Conservation (phyloP, 305 asterid genomes). For the Fraxinus paxiana region DNA sequence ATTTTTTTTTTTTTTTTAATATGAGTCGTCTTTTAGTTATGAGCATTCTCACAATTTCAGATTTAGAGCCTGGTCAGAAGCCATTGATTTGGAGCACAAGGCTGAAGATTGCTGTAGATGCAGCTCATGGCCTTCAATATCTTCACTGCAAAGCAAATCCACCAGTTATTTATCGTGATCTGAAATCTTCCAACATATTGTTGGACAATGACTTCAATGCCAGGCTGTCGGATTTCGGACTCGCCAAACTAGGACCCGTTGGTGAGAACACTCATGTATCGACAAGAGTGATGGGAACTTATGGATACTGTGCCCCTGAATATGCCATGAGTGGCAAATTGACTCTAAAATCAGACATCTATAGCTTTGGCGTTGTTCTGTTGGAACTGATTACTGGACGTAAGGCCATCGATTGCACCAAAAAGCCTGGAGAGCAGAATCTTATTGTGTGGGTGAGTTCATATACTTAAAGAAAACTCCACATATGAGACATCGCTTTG, state of each 20-base stretch:
- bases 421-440: slow-evolving; percentile 48
- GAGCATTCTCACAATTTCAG: slow-evolving; percentile 25
- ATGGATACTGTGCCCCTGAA: slow-evolving; percentile 63
- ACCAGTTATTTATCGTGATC: slow-evolving; percentile 82
- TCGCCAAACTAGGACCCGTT: slow-evolving; percentile 85
- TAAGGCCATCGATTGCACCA: slow-evolving; percentile 45
- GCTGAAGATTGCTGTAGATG: slow-evolving; percentile 75
- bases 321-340: slow-evolving; percentile 63
- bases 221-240: slow-evolving; percentile 86
- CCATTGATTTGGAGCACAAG: slow-evolving; percentile 84
- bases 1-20: neutral
- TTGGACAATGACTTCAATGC: slow-evolving; percentile 76
- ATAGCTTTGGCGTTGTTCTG: slow-evolving; percentile 59
- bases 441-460: slow-evolving; percentile 54
- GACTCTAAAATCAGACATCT: slow-evolving; percentile 56
- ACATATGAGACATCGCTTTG: neutral
- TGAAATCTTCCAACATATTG: slow-evolving; percentile 83
- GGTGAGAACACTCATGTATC: slow-evolving; percentile 69
- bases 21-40: neutral
- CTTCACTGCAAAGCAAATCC: slow-evolving; percentile 86
- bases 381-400: slow-evolving; percentile 62
- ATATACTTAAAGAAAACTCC: neutral
- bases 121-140: slow-evolving; percentile 87
- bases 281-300: slow-evolving; percentile 62
- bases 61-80: slow-evolving; percentile 46